Evolutionary conservation across 192 early-diverging fungal genomes (phyloP).

Genomic region (Backusella morwellensis): DNA sequence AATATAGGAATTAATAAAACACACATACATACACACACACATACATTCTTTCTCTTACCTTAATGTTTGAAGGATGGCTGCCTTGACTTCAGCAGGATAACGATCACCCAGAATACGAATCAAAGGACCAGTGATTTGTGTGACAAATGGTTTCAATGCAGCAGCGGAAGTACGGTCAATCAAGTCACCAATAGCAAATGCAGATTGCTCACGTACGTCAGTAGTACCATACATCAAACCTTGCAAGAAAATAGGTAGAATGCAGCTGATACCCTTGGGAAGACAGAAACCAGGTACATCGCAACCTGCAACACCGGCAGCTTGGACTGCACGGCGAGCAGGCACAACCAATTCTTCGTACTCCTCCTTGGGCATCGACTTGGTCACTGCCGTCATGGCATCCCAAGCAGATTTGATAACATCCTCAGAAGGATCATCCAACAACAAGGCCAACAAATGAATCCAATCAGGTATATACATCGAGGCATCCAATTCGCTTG

Average conservation of each 20-base stretch:
- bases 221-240: slow-evolving; percentile 87
- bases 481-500: slow-evolving; percentile 57
- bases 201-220: slow-evolving; percentile 83
- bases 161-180: slow-evolving; percentile 69
- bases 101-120: slow-evolving; percentile 98
- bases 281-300: slow-evolving; percentile 84
- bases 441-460: slow-evolving; percentile 65
- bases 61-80: slow-evolving; percentile 87
- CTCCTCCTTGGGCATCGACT: slow-evolving; percentile 86
- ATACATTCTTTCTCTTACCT: slow-evolving; percentile 36
- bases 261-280: slow-evolving; percentile 88
- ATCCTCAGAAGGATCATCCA: slow-evolving; percentile 55
- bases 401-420: slow-evolving; percentile 74
- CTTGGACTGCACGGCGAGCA: slow-evolving; percentile 63
- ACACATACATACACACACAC: neutral
- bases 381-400: slow-evolving; percentile 79
- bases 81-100: slow-evolving; percentile 88
- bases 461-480: slow-evolving; percentile 83
- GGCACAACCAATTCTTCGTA: slow-evolving; percentile 76
- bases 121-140: slow-evolving; percentile 93
- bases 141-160: slow-evolving; percentile 86
- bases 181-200: slow-evolving; percentile 76
- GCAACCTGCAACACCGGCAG: slow-evolving; percentile 48
- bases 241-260: slow-evolving; percentile 92
- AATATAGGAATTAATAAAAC: slow-evolving; percentile 17